Base-by-base conservation (phyloP, 2,329 filamentous ascomycete species). In the Sporothrix euskadiensis region DNA sequence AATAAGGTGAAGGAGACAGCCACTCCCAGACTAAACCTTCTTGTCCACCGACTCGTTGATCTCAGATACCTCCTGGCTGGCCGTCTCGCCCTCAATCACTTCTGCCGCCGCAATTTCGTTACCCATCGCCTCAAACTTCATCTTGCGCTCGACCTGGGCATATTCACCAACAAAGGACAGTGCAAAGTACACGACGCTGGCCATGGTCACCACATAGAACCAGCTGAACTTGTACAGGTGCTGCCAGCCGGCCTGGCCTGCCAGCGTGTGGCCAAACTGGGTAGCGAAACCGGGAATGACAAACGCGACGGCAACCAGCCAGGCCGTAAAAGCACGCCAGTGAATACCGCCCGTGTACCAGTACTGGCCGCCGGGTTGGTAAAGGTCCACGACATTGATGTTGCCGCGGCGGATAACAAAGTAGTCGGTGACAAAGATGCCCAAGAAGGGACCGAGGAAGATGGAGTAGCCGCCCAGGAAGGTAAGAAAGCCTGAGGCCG, bases 401-500 rank as follows among this genome's bases (percentile, higher is more conserved):
- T 76, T 76, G 52, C 74, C 74, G 22, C 35, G 44, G 35, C 75
- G 74, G 32, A 71, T 68, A 35, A 76, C 72, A 19, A 74, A 70
- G 39, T 76, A 76, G 69, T 76, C 73, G 4, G 73, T 75, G 5
- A 76, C 47, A 39, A 76, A 74, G 14, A 73, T 73, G 49, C 75
- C 73, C 1, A 73, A 44, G 12, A 76, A 74, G 12, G 75, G 75
- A 2, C 71, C 75, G 7, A 76, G 57, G 52, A 76, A 76, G 69
- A 76, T 76, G 32, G 73, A 56, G 52, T 73, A 73, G 16, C 71
- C 71, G 61, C 71, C 71, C 7, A 73, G 6, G 59, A 78, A 78
- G 0, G 76, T 77, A 26, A 75, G 71, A 39, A 78, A 78, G 22
- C 76, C 73, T 19, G 19, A 59, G 19, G 77, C 77, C 0, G 75